These are phyloP conservation scores for Strigomonas culicis DNA, from an alignment of 208 protist genomes.

Conservation along the genomic window DNA sequence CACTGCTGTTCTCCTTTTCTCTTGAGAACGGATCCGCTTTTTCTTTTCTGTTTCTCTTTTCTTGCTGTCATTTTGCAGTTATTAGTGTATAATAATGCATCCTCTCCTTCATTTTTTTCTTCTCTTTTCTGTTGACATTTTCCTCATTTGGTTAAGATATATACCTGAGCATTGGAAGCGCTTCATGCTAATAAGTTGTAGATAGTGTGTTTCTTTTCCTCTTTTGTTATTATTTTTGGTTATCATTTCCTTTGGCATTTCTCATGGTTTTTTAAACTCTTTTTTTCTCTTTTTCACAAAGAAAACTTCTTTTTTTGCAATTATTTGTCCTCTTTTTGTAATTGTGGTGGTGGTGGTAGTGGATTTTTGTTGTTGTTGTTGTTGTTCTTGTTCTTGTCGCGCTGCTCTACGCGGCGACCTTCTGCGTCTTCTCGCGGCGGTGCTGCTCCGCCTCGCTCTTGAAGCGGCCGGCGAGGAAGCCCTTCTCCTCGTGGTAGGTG, in stretches of 20 bases:
- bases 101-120: neutral
- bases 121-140: neutral
- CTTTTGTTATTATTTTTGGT: neutral
- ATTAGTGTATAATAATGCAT: neutral
- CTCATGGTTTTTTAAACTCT: constrained; percentile 13
- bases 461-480: constrained; percentile 49
- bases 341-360: neutral
- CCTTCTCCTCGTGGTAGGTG: constrained; percentile 43
- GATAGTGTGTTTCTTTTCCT: neutral
- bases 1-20: neutral
- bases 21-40: no score
- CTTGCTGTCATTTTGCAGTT: neutral
- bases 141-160: no score
- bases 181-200: no score
- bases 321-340: constrained; percentile 11
- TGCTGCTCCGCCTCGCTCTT: constrained; percentile 28
- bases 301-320: constrained; percentile 15
- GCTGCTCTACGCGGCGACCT: neutral
- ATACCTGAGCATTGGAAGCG: no score
- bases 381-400: neutral
- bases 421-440: constrained; percentile 12
- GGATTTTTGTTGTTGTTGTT: neutral
- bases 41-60: neutral
- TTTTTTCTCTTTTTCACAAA: constrained; percentile 8
- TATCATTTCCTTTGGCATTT: neutral